Conservation (phyloP, 257 asterid species). For the Ocimum tenuiflorum region DNA sequence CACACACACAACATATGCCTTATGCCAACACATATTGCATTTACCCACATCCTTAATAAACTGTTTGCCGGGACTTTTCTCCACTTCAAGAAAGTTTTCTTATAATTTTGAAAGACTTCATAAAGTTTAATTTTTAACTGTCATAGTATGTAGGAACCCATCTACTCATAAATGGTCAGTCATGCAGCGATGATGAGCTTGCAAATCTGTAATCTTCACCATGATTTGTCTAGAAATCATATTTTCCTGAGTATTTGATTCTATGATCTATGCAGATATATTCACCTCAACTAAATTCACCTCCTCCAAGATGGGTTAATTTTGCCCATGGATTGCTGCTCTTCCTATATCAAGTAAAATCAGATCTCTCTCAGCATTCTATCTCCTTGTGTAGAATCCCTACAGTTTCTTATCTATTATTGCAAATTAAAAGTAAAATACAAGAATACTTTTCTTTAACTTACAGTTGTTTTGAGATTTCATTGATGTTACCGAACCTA, state of each 20-base stretch:
- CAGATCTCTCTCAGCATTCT: background rate
- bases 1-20: too few relatives aligned
- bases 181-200: background rate
- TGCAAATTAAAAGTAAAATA: background rate
- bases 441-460: background rate
- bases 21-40: too few relatives aligned
- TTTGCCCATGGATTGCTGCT: slow-evolving; percentile 88
- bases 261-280: slow-evolving; percentile 49
- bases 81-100: background rate
- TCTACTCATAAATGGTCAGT: background rate
- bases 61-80: background rate
- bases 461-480: background rate
- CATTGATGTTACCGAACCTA: too few relatives aligned
- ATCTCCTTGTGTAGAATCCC: slow-evolving; percentile 1
- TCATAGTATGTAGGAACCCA: background rate
- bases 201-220: background rate
- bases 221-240: background rate
- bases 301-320: slow-evolving; percentile 99
- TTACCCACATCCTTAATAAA: background rate
- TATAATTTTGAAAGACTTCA: background rate
- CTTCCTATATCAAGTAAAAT: slow-evolving; percentile 79
- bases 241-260: slow-evolving; percentile 12
- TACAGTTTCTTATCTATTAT: slow-evolving; percentile 4
- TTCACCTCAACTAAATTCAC: slow-evolving; percentile 86
- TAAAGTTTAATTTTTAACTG: background rate